Evolutionary conservation across 2,329 filamentous ascomycete genomes (phyloP), one percentile per base, ranked within the genome.

Genomic region (Aspergillus pseudoterreus): DNA sequence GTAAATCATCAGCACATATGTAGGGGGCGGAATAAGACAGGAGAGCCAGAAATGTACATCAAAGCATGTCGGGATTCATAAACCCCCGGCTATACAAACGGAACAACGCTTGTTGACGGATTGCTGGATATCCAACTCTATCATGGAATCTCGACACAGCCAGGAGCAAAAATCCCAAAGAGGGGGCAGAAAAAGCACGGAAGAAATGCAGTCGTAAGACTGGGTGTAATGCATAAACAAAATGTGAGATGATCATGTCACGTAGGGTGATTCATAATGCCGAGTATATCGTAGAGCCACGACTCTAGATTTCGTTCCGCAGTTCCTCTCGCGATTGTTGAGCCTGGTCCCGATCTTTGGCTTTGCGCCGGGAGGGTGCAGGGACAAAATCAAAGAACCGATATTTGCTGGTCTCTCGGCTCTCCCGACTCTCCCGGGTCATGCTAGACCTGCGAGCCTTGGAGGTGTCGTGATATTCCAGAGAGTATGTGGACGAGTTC

Each of bases 401-500:
- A 51, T 74, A 71, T 62, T 73, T 75, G 54, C 27, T 30, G 27
- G 22, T 22, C 27, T 30, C 27, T 68, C 64, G 2, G 65, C 22
- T 22, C 22, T 22, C 22, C 22, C 22, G 22, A 6, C 22, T 60
- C 48, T 74, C 72, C 47, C 68, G 69, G 42, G 64, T 70, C 38
- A 71, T 66, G 48, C 66, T 75, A 47, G 68, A 66, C 55, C 70
- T 62, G 50, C 67, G 70, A 27, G 61, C 64, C 49, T 68, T 74
- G 41, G 66, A 58, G 45, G 52, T 57, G 14, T 75, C 71, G 2
- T 66, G 57, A 36, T 69, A 69, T 36, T 77, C 73, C 33, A 75
- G 62, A 4, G 72, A 73, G 51, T 76, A 74, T 0, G 71, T 75
- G 6, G 75, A 77, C 2, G 73, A 76, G 50, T 77, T 76, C 24